phyloP scores from a whole-genome alignment of 1,139 yeast species.

The Debaryomyces fabryi region DNA sequence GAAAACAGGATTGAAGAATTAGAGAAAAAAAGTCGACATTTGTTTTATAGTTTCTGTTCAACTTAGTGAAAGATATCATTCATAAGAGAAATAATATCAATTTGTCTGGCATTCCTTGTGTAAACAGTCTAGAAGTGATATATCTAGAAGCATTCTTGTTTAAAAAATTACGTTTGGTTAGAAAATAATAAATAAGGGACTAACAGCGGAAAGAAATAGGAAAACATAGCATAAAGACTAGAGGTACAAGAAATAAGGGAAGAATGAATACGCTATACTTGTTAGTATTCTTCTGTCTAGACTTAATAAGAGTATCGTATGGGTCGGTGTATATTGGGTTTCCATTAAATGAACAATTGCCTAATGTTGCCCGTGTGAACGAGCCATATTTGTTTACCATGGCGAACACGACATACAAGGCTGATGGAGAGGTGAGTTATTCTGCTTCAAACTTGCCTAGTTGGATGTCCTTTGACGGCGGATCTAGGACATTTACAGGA shows the following conservation, averaged over 20 bases:
- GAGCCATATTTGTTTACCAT: conserved; percentile 66
- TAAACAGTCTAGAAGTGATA: conserved; percentile 3
- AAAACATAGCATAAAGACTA: background rate
- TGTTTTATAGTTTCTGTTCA: background rate
- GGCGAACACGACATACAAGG: conserved; percentile 68
- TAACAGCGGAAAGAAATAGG: background rate
- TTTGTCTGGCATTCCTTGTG: background rate
- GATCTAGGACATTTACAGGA: conserved; percentile 67
- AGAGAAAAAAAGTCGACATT: background rate
- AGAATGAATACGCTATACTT: conserved; percentile 7
- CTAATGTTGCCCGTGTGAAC: conserved; percentile 80
- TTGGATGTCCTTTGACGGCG: conserved; percentile 77
- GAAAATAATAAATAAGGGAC: conserved; percentile 1
- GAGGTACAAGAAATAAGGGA: conserved; percentile 37
- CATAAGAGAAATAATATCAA: background rate
- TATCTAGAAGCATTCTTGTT: conserved; percentile 3
- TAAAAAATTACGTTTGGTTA: background rate
- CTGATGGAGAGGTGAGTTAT: conserved; percentile 52
- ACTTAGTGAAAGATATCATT: background rate
- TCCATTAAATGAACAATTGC: conserved; percentile 81
- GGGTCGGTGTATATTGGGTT: conserved; percentile 59
- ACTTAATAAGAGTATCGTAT: conserved; percentile 1
- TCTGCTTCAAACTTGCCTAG: conserved; percentile 61
- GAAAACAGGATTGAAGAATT: background rate
- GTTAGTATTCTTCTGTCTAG: conserved; percentile 4